phyloP scores from a whole-genome alignment of 805 yeast species.

The Komagataella populi region DNA sequence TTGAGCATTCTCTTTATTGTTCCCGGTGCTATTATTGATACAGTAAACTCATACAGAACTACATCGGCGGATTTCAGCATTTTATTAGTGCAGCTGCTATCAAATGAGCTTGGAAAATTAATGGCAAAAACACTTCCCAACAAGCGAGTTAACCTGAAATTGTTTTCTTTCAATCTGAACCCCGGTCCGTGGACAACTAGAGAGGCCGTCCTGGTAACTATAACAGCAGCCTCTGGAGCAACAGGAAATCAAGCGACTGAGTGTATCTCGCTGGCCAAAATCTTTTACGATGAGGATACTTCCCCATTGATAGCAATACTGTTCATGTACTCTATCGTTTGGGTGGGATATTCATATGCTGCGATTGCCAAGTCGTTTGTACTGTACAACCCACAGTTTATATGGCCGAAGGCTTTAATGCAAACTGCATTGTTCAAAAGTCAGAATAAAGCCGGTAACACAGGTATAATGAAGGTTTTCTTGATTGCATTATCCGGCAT shows the following conservation, averaged over 20 bases:
- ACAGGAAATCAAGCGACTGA: slow-evolving; percentile 37
- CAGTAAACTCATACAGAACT: slow-evolving; percentile 20
- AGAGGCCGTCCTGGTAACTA: slow-evolving; percentile 36
- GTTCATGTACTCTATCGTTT: slow-evolving; percentile 38
- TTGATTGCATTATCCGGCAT: slow-evolving; percentile 18
- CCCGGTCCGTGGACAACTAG: slow-evolving; percentile 47
- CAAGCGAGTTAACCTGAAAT: slow-evolving; percentile 7
- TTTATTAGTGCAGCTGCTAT: slow-evolving; percentile 34
- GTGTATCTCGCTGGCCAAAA: slow-evolving; percentile 31
- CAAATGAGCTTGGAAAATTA: slow-evolving; percentile 33
- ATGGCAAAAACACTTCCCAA: slow-evolving; percentile 27
- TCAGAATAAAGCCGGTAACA: slow-evolving; percentile 10
- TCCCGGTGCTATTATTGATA: slow-evolving; percentile 26
- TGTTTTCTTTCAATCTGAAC: slow-evolving; percentile 22
- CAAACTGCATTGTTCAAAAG: slow-evolving; percentile 28
- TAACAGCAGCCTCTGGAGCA: slow-evolving; percentile 38
- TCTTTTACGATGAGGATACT: slow-evolving; percentile 25
- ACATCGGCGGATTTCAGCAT: slow-evolving; percentile 33
- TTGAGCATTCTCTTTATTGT: slow-evolving; percentile 20
- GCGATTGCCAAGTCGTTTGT: slow-evolving; percentile 32
- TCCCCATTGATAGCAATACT: slow-evolving; percentile 22
- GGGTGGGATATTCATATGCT: slow-evolving; percentile 39
- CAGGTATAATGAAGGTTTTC: slow-evolving; percentile 21
- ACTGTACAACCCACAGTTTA: slow-evolving; percentile 32
- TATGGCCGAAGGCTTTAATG: slow-evolving; percentile 40